phyloP scores from a whole-genome alignment of 495 filamentous ascomycete genomes.

The Xylaria telfairii region DNA sequence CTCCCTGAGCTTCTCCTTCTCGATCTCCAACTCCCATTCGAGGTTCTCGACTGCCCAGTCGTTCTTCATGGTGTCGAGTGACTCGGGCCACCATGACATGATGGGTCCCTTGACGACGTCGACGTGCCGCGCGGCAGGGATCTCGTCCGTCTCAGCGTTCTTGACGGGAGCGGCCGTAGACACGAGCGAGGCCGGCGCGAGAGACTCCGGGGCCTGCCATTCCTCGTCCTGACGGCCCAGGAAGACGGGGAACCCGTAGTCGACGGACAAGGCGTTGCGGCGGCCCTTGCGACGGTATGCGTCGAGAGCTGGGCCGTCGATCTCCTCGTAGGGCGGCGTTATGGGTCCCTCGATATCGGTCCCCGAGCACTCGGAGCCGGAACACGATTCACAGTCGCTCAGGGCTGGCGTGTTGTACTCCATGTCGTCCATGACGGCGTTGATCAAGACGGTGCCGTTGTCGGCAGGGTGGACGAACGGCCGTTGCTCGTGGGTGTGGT shows the following conservation, averaged over 20 bases:
- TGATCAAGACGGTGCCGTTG: conserved; percentile 34
- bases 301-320: conserved; percentile 8
- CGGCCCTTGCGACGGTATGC: conserved; percentile 23
- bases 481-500: conserved; percentile 22
- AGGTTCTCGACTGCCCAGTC: conserved; percentile 24
- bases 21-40: conserved; percentile 15
- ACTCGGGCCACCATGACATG: conserved; percentile 41
- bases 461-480: conserved; percentile 21
- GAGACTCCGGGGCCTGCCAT: conserved; percentile 1
- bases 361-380: conserved; percentile 17
- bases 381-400: conserved; percentile 40
- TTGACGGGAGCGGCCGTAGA: background rate
- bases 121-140: conserved; percentile 28
- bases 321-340: conserved; percentile 18
- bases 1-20: conserved; percentile 21
- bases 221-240: conserved; percentile 39
- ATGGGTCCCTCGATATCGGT: conserved; percentile 33
- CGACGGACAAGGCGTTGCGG: conserved; percentile 30
- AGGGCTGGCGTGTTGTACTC: conserved; percentile 35
- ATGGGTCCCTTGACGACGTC: conserved; percentile 29
- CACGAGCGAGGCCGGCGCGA: background rate
- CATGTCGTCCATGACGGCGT: conserved; percentile 33
- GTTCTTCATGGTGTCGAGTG: conserved; percentile 27
- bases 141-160: conserved; percentile 23
- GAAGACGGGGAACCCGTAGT: conserved; percentile 38